Base-by-base conservation (phyloP, 352 stramenopile species). In the Globisporangium orthogonon region DNA sequence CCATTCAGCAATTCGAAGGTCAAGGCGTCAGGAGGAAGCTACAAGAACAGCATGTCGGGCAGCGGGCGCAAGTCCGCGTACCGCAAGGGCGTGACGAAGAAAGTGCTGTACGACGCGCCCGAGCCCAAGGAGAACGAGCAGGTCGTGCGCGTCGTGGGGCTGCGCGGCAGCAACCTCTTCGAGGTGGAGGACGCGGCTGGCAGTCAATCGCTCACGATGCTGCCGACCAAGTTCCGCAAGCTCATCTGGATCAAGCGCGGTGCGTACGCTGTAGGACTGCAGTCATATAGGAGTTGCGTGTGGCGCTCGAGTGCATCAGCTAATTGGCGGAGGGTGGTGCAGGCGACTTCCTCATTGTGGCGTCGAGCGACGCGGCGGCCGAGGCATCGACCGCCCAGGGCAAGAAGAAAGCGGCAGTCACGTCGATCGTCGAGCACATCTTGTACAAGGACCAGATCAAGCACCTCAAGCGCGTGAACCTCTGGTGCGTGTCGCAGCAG, bases 361-460 rank as follows among this genome's bases (percentile, higher is more conserved):
- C 83, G 1, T 77, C 77, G n/a, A 81, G 82, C 31, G 76, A 86
- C 18, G 79, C 63, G 33, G 71, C 88, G n/a, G 61, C 76, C 28
- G 75, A 90, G 43, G 65, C 83, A n/a, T 89, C 83, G 53, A 94
- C 79, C 30, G 75, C 76, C 18, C 87, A 76, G 44, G 85, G 86
- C 65, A 94, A 91, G 70, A 91, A 94, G 54, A 91, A 94, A 51
- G 87, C 86, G 31, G 90, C 87, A 7, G 89, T 97, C 47, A 94
- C 85, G 45, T 95, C 86, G 41, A 91, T 93, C 50, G 87, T 99
- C 52, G 83, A 95, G 71, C 94, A 98, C 66, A 98, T 99, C 76
- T 67, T 99, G 37, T 98, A 98, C 79, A 98, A 98, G 63, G 97
- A 99, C 62, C 97, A 99, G 80, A 95, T 99, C 52, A 98, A 98